These are phyloP conservation scores for Pestalotiopsis sp. DNA, from an alignment of 2,329 filamentous ascomycete species.

Conservation along the genomic window DNA sequence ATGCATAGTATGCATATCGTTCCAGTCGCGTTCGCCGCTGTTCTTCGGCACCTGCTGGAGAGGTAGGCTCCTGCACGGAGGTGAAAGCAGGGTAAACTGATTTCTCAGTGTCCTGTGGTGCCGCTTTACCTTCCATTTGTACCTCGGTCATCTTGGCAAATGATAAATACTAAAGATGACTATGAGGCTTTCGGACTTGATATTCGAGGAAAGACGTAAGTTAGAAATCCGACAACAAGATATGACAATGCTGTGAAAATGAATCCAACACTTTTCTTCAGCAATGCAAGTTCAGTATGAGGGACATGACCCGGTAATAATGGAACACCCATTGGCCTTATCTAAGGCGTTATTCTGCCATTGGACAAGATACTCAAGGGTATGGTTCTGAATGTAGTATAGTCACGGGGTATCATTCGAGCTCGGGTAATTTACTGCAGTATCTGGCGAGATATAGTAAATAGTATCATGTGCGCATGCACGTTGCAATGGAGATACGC, in stretches of 20 bases:
- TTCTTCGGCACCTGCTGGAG: neutral
- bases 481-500: neutral
- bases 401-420: neutral
- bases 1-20: constrained; percentile 4
- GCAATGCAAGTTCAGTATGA: neutral
- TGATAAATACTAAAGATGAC: neutral
- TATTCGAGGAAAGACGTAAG: neutral
- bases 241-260: neutral
- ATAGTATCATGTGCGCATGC: neutral
- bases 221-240: neutral
- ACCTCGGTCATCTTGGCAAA: neutral
- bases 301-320: neutral
- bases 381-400: neutral
- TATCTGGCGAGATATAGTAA: too few relatives aligned
- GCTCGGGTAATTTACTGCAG: neutral
- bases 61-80: neutral
- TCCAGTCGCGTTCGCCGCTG: neutral
- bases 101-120: neutral
- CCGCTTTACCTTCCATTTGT: neutral
- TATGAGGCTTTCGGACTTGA: too few relatives aligned
- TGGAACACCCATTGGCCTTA: neutral
- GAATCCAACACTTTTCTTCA: neutral
- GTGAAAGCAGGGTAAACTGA: too few relatives aligned
- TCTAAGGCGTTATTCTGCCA: neutral
- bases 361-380: neutral